phyloP scores from a whole-genome alignment of 116 monocot genomes.

The Dioscorea cayenensis region DNA sequence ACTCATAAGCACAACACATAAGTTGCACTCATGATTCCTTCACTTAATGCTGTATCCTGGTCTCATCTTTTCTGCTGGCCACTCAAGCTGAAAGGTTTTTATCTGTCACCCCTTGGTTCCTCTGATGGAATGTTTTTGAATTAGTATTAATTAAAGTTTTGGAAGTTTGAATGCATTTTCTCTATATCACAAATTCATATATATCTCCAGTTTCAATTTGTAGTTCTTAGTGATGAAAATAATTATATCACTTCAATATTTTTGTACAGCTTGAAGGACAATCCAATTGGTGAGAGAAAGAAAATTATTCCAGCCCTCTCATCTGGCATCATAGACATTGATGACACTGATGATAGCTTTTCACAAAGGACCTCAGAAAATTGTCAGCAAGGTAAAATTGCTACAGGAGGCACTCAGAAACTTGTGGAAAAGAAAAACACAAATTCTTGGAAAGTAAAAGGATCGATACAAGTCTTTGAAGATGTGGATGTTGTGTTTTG shows the following conservation, averaged over 20 bases:
- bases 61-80: too few relatives aligned
- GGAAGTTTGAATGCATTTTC: too few relatives aligned
- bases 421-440: conserved; percentile 10
- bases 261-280: not conserved
- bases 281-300: not conserved
- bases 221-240: too few relatives aligned
- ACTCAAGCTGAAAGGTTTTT: too few relatives aligned
- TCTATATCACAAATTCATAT: too few relatives aligned
- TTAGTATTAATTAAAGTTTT: too few relatives aligned
- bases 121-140: too few relatives aligned
- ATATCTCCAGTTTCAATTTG: too few relatives aligned
- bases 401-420: conserved; percentile 1
- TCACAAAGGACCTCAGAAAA: conserved; percentile 9
- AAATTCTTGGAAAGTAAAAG: conserved; percentile 33
- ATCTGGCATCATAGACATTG: conserved; percentile 12
- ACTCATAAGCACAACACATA: too few relatives aligned
- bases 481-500: conserved; percentile 90
- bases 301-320: not conserved
- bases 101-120: too few relatives aligned
- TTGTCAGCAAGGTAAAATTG: conserved; percentile 6
- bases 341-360: conserved; percentile 6
- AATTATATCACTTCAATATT: not conserved
- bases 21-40: too few relatives aligned
- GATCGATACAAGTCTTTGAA: conserved; percentile 60
- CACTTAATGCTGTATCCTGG: too few relatives aligned